Evolutionary conservation across 129 eudicot genomes (phyloP).

Genomic region (Helichrysum umbraculigerum): DNA sequence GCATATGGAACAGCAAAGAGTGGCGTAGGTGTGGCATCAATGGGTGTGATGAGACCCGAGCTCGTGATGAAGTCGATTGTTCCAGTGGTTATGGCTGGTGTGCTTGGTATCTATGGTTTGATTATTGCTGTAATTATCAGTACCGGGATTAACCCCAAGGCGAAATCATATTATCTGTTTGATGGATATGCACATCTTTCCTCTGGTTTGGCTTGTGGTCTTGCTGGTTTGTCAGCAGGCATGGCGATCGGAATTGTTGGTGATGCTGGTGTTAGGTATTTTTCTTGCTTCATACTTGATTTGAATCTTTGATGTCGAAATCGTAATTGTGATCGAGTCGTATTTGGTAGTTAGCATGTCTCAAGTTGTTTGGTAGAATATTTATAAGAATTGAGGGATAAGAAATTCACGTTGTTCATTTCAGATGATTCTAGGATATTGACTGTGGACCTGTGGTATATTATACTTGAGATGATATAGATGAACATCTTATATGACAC

Average conservation of each 20-base stretch:
- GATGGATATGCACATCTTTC: constrained; percentile 69
- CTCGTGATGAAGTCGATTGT: constrained; percentile 69
- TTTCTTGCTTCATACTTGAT: constrained; percentile 13
- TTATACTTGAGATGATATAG: constrained; percentile 5
- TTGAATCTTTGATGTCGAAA: not conserved
- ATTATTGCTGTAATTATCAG: constrained; percentile 69
- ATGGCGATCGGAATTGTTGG: constrained; percentile 62
- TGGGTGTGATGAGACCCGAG: constrained; percentile 78
- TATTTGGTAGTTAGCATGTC: not conserved
- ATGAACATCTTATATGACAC: not conserved
- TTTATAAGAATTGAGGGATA: not conserved
- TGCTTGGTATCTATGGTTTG: constrained; percentile 66
- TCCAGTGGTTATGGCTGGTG: constrained; percentile 76
- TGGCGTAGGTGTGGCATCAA: constrained; percentile 70
- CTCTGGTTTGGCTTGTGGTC: constrained; percentile 61
- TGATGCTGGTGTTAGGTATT: constrained; percentile 73
- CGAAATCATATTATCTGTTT: constrained; percentile 46
- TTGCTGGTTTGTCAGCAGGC: constrained; percentile 57
- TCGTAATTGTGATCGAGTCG: not conserved
- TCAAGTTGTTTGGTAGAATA: not conserved
- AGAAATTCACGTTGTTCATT: not conserved
- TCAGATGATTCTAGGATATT: not conserved
- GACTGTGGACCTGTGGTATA: not conserved
- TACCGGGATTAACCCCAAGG: constrained; percentile 63
- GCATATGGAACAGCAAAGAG: constrained; percentile 61